Evolutionary conservation across 129 eudicot genomes (phyloP), one percentile per base, ranked within the genome.

Genomic region (Kitagawia praeruptora): DNA sequence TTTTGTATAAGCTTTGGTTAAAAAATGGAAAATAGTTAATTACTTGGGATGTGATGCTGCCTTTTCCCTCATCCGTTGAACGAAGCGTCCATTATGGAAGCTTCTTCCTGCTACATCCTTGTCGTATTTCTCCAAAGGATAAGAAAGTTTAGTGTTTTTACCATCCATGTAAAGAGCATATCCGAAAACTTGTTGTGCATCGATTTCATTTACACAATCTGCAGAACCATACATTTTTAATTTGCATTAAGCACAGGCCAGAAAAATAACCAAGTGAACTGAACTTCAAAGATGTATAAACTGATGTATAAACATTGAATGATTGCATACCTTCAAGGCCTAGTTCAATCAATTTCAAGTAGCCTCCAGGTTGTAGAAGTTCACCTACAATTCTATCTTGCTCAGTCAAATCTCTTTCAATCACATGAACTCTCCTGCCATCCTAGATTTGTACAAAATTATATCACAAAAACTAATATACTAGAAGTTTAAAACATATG

Each of bases 111-210:
- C 82, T 48, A 93, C 93, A 77, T 93, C 96, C 27, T 87, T 74
- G 77, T 93, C 93, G 82, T 85, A 89, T n/a, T 90, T 88, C 70
- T 89, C 92, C 87, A 93, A 78, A 12, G 98, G 98, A 76, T 93
- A 93, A 77, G 98, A 82, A 69, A 93, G 89, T 4, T 77, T 74
- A 49, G 93, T 93, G 46, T 80, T 82, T 80, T 86, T 93, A 46
- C 98, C 98, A 77, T 93, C 93, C 84, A 88, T 93, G 90, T 88
- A 93, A 37, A 93, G 86, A 21, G 98, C 96, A 79, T 93, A 93
- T n/a, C 98, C 98, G 76, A 88, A 93, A 41, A 93, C 98, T 69
- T 85, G 81, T 79, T 90, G 96, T 51, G 96, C 91, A 83, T 93
- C 98, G 47, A 93, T 93, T 51, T 90, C 83, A 77, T 88, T 89